These are phyloP conservation scores for Fusarium oligoseptatum DNA, from an alignment of 2,329 filamentous ascomycete genomes.

Conservation along the genomic window DNA sequence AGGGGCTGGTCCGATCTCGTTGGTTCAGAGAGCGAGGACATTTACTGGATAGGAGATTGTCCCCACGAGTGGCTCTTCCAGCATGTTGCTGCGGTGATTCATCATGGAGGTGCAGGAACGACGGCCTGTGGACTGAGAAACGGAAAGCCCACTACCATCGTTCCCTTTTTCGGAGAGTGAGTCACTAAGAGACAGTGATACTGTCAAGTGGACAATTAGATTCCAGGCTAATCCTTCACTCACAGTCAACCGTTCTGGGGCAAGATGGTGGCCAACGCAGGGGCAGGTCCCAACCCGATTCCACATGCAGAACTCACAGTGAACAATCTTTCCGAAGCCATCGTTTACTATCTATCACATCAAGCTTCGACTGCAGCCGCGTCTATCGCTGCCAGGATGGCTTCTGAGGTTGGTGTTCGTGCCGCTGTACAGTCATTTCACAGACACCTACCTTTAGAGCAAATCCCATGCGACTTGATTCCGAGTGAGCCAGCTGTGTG, in stretches of 20 bases:
- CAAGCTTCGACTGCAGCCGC: slow-evolving; percentile 12
- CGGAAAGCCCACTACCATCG: slow-evolving; percentile 76
- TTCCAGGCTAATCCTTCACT: not conserved
- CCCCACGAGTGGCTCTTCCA: slow-evolving; percentile 82
- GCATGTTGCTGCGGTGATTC: slow-evolving; percentile 72
- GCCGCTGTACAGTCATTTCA: slow-evolving; percentile 41
- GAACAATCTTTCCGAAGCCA: slow-evolving; percentile 30
- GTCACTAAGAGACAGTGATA: too few species aligned
- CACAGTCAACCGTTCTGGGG: slow-evolving; percentile 33
- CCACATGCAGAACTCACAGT: slow-evolving; percentile 15
- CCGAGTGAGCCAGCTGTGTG: slow-evolving; percentile 11
- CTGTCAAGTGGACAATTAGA: too few species aligned
- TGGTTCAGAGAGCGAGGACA: slow-evolving; percentile 66
- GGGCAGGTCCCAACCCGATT: slow-evolving; percentile 10
- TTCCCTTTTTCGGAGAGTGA: slow-evolving; percentile 77
- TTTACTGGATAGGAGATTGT: slow-evolving; percentile 77
- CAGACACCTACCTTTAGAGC: slow-evolving; percentile 30
- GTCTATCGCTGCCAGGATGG: slow-evolving; percentile 8
- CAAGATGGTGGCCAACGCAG: slow-evolving; percentile 14
- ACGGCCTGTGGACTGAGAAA: slow-evolving; percentile 76
- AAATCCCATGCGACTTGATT: slow-evolving; percentile 30
- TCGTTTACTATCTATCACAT: slow-evolving; percentile 22
- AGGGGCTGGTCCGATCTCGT: slow-evolving; percentile 80
- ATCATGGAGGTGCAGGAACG: slow-evolving; percentile 80
- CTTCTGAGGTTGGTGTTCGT: slow-evolving; percentile 23